Percentiles rank a stretch among this genome's conserved stretches.
Evolutionary conservation across 108 stramenopile species (phyloP).

Genomic region (Chaetoceros muelleri): DNA sequence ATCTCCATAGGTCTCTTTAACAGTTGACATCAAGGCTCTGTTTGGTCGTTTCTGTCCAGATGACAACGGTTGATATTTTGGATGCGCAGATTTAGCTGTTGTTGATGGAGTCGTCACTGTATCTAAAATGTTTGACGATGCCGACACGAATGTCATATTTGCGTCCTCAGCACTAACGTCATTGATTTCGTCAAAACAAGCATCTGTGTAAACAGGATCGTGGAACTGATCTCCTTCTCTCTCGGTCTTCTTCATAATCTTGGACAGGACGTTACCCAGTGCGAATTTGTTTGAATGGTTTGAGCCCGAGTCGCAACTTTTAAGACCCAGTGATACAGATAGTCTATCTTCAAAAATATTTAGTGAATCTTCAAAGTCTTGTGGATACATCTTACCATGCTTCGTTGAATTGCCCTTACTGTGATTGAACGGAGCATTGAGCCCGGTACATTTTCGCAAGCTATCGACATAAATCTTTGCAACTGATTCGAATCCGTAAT

Average conservation of each 20-base stretch:
- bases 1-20: not conserved
- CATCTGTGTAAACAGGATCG: not conserved
- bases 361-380: slow-evolving; percentile 7
- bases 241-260: slow-evolving; percentile 6
- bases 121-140: slow-evolving; percentile 26
- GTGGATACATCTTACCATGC: not conserved
- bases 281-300: too few relatives aligned
- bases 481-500: slow-evolving; percentile 38
- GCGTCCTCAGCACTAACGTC: not conserved
- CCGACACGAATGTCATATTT: slow-evolving; percentile 21
- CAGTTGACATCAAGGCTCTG: too few relatives aligned
- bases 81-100: slow-evolving; percentile 2
- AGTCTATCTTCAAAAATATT: slow-evolving; percentile 10
- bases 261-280: too few relatives aligned
- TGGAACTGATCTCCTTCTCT: not conserved
- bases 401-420: not conserved
- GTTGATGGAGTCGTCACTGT: not conserved
- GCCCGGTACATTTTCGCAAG: slow-evolving; percentile 33
- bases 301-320: too few relatives aligned
- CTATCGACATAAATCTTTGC: slow-evolving; percentile 44
- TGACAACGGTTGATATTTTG: too few relatives aligned
- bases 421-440: slow-evolving; percentile 1
- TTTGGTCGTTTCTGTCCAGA: too few relatives aligned
- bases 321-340: slow-evolving; percentile 2
- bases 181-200: not conserved